phyloP scores from a whole-genome alignment of 192 early-diverging fungal genomes.

The Chytriomyces confervae region DNA sequence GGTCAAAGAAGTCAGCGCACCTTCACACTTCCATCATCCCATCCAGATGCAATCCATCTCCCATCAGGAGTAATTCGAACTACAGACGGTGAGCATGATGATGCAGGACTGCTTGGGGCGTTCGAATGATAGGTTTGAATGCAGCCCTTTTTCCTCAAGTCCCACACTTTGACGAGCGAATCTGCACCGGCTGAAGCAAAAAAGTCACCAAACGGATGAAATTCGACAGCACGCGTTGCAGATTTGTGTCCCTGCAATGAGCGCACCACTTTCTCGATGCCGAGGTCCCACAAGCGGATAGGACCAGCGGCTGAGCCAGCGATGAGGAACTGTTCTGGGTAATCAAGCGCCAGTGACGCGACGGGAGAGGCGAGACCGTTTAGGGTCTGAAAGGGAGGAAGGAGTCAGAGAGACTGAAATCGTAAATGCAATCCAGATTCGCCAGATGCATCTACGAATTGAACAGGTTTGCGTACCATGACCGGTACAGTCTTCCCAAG shows the following conservation, averaged over 20 bases:
- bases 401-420: background rate
- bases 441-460: background rate
- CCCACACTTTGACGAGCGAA: slow-evolving; percentile 64
- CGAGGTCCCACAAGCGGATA: slow-evolving; percentile 70
- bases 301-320: slow-evolving; percentile 57
- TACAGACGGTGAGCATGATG: background rate
- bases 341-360: slow-evolving; percentile 62
- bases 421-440: background rate
- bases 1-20: slow-evolving; percentile 24
- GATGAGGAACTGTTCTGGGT: slow-evolving; percentile 64
- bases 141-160: slow-evolving; percentile 64
- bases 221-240: slow-evolving; percentile 52
- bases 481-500: slow-evolving; percentile 55
- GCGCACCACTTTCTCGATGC: slow-evolving; percentile 66
- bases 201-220: slow-evolving; percentile 73
- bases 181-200: slow-evolving; percentile 67
- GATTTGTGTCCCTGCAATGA: slow-evolving; percentile 61
- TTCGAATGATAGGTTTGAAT: slow-evolving; percentile 62
- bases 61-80: slow-evolving; percentile 68
- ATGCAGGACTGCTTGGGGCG: background rate
- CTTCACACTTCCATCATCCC: slow-evolving; percentile 55
- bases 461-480: slow-evolving; percentile 44
- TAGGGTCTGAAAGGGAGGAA: slow-evolving; percentile 41
- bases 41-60: slow-evolving; percentile 61
- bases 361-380: slow-evolving; percentile 53